phyloP scores from a whole-genome alignment of 139 green algal genomes.

The Closterium sp. region DNA sequence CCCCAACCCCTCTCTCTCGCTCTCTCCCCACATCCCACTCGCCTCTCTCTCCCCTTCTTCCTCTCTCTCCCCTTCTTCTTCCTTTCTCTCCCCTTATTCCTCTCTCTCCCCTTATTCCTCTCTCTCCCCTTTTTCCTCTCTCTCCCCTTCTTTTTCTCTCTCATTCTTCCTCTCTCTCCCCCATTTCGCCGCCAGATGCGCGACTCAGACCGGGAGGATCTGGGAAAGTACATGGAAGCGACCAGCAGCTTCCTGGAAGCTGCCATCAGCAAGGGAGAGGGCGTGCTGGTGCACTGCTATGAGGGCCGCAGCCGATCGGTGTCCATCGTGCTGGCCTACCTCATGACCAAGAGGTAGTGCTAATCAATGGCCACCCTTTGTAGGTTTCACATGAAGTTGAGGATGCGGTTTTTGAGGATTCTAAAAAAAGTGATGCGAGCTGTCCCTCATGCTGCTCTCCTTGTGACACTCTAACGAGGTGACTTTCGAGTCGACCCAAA shows the following conservation, averaged over 20 bases:
- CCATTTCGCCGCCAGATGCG: conserved; percentile 52
- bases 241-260: conserved; percentile 69
- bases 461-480: too few species aligned
- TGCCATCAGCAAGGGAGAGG: conserved; percentile 44
- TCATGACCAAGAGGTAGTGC: conserved; percentile 61
- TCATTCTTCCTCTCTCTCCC: too few species aligned
- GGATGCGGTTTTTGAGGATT: too few species aligned
- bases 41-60: background rate
- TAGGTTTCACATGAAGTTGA: too few species aligned
- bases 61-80: too few species aligned
- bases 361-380: too few species aligned
- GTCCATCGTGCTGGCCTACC: conserved; percentile 72
- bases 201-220: conserved; percentile 79
- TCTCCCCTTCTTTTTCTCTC: too few species aligned
- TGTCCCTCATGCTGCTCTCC: too few species aligned
- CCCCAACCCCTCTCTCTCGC: background rate
- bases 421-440: too few species aligned
- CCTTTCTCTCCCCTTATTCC: conserved; percentile 61
- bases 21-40: too few species aligned
- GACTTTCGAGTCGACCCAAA: too few species aligned
- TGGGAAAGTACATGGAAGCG: conserved; percentile 62
- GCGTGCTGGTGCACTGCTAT: conserved; percentile 86
- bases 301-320: conserved; percentile 75
- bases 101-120: background rate
- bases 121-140: too few species aligned